A percentile compares a stretch with the other conserved stretches of the same genome.
Evolutionary conservation across 2,329 filamentous ascomycete species (phyloP).

Genomic region (Aspergillus bombycis): DNA sequence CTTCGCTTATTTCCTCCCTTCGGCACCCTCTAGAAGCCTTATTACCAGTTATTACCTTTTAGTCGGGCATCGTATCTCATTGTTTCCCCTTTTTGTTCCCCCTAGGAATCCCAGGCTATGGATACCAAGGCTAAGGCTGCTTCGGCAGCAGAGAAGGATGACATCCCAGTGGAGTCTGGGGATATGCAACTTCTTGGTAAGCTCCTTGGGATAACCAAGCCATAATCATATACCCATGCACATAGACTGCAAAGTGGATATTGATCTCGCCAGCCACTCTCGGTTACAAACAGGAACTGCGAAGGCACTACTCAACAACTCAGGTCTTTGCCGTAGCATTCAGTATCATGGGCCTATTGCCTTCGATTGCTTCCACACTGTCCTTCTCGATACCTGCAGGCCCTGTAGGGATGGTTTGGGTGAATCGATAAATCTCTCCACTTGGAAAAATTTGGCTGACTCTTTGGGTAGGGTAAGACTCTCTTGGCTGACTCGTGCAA

Average conservation of each 20-base stretch:
- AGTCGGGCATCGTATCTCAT: not conserved
- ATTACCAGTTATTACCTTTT: not conserved
- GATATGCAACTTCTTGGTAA: slow-evolving; percentile 30
- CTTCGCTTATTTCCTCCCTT: no score
- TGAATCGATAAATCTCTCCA: slow-evolving; percentile 20
- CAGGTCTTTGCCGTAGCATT: slow-evolving; percentile 65
- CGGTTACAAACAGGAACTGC: slow-evolving; percentile 63
- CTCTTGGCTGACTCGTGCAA: not conserved
- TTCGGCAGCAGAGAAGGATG: not conserved
- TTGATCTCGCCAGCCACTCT: slow-evolving; percentile 31
- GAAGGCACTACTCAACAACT: slow-evolving; percentile 63
- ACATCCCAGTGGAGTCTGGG: slow-evolving; percentile 14
- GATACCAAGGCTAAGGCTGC: not conserved
- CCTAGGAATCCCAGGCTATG: not conserved
- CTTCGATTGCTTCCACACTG: slow-evolving; percentile 63
- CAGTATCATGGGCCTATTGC: slow-evolving; percentile 63
- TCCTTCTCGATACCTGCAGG: slow-evolving; percentile 63
- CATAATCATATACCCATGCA: not conserved
- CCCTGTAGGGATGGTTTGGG: slow-evolving; percentile 65
- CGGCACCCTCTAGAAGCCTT: not conserved
- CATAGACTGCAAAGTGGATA: not conserved
- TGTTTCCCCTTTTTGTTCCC: not conserved
- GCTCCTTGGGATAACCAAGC: not conserved
- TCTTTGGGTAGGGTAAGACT: not conserved
- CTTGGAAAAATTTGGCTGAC: slow-evolving; percentile 29